Evolutionary conservation across 352 stramenopile species (phyloP).

Genomic region (Phytophthora cryptogea): DNA sequence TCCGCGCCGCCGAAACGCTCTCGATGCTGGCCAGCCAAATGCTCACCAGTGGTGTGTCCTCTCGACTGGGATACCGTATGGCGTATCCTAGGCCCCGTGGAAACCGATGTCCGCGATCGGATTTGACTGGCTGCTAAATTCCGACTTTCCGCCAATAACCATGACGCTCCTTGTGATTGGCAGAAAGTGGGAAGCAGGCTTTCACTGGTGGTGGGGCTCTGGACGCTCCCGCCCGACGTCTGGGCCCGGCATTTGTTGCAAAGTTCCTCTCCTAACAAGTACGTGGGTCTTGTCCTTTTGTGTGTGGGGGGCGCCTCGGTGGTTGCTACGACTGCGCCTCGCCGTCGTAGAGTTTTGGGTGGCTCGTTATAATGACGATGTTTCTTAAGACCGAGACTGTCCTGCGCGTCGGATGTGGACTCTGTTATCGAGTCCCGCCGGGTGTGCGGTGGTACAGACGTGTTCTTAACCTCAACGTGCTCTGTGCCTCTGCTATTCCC

Average conservation of each 20-base stretch:
- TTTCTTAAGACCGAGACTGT: conserved; percentile 92
- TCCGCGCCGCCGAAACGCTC: conserved; percentile 5
- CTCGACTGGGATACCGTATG: neutral
- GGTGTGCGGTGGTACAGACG: conserved; percentile 89
- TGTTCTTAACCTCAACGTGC: conserved; percentile 82
- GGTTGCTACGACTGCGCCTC: conserved; percentile 8
- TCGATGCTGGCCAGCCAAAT: conserved; percentile 20
- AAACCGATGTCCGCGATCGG: conserved; percentile 18
- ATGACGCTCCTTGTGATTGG: conserved; percentile 15
- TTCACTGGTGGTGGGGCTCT: conserved; percentile 53
- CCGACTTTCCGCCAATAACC: conserved; percentile 34
- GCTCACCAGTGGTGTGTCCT: neutral
- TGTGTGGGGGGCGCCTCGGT: conserved; percentile 23
- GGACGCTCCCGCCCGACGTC: neutral
- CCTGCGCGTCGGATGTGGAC: conserved; percentile 68
- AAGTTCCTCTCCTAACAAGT: conserved; percentile 87
- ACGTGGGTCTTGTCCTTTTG: conserved; percentile 48
- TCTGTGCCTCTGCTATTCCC: conserved; percentile 6
- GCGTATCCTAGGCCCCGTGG: neutral
- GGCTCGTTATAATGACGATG: conserved; percentile 56
- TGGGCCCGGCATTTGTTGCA: conserved; percentile 75
- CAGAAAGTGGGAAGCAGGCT: conserved; percentile 12
- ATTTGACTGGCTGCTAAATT: conserved; percentile 39
- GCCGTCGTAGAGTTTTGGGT: conserved; percentile 32
- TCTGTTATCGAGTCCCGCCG: conserved; percentile 37